These are phyloP conservation scores for Aspergillus glaucus DNA, from an alignment of 2,329 filamentous ascomycete genomes.

Conservation along the genomic window DNA sequence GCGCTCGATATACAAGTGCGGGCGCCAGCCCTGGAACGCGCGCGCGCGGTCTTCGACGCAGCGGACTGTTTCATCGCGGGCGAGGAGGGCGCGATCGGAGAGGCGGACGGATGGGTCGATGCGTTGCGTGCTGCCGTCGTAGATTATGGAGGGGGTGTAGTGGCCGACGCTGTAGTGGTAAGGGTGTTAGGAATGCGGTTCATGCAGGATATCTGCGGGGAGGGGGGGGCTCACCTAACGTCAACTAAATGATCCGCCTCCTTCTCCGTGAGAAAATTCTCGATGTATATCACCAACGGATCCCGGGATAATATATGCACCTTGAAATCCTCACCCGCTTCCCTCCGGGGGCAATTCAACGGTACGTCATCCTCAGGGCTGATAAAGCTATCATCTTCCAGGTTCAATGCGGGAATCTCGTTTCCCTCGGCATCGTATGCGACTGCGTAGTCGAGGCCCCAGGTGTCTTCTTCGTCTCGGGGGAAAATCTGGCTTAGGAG, in stretches of 20 bases:
- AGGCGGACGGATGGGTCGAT: constrained; percentile 46
- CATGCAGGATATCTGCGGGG: neutral
- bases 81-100: constrained; percentile 46
- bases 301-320: constrained; percentile 48
- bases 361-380: constrained; percentile 28
- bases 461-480: constrained; percentile 1
- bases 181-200: no score
- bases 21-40: constrained; percentile 55
- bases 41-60: constrained; percentile 56
- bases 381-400: constrained; percentile 27
- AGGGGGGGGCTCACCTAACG: constrained; percentile 44
- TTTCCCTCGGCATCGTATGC: neutral
- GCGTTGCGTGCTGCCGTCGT: constrained; percentile 42
- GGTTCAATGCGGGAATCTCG: constrained; percentile 10
- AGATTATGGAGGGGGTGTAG: constrained; percentile 51
- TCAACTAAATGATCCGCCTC: constrained; percentile 48
- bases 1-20: constrained; percentile 53
- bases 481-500: constrained; percentile 23
- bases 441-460: constrained; percentile 9
- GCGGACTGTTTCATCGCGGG: constrained; percentile 45
- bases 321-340: constrained; percentile 17
- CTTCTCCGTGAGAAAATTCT: constrained; percentile 45
- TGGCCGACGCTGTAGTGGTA: constrained; percentile 32
- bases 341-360: constrained; percentile 18
- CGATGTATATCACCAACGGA: constrained; percentile 55